Conservation (phyloP, 2,329 filamentous ascomycete species). For the Diaporthe sp. region DNA sequence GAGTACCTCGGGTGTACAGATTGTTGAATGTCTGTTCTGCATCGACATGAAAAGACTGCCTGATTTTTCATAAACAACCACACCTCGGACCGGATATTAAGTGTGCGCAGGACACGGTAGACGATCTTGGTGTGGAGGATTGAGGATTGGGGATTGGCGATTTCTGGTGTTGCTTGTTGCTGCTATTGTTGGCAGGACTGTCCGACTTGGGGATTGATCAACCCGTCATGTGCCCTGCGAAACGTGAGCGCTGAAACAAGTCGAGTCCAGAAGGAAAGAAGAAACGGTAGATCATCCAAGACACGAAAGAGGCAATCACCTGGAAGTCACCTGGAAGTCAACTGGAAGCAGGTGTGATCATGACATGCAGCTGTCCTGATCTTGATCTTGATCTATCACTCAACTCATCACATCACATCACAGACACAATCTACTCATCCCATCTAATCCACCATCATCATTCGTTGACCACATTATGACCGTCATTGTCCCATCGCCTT, state of each 20-base stretch:
- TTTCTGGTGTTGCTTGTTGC: not conserved
- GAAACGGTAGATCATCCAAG: not conserved
- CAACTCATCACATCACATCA: not conserved
- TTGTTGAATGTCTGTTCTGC: not conserved
- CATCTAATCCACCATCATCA: not conserved
- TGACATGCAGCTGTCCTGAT: not conserved
- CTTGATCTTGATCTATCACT: not conserved
- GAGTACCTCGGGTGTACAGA: too few relatives aligned
- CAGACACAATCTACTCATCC: not conserved
- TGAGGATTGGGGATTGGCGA: not conserved
- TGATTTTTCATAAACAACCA: not conserved
- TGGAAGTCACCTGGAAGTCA: conserved; percentile 10
- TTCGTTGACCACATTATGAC: not conserved
- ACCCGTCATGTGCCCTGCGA: not conserved
- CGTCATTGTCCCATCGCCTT: not conserved
- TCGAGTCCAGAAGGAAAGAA: not conserved
- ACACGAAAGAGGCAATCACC: conserved; percentile 12
- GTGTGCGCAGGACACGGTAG: not conserved
- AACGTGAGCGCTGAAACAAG: not conserved
- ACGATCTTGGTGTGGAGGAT: not conserved
- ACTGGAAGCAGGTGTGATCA: not conserved
- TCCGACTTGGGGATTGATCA: not conserved
- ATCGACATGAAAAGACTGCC: not conserved
- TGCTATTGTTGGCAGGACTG: conserved; percentile 10
- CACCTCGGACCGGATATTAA: not conserved